Percentiles rank a stretch among this genome's conserved stretches.
Conservation (phyloP, 495 filamentous ascomycete species). For the Aspergillus campestris region DNA sequence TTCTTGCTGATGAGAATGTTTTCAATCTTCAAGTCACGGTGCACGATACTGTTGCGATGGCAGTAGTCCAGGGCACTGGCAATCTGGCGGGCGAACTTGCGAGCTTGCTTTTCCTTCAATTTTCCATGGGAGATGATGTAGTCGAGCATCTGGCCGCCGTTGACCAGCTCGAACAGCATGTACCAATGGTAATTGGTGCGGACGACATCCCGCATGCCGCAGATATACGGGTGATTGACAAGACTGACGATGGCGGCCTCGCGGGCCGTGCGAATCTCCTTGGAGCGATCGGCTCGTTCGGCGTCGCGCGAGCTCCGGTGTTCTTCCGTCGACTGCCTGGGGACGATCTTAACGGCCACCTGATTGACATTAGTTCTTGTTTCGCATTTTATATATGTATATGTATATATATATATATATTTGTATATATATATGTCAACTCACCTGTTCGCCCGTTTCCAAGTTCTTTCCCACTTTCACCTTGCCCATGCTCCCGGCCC, state of each 20-base stretch:
- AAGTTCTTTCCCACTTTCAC: slow-evolving; percentile 80
- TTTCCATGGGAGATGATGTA: slow-evolving; percentile 99
- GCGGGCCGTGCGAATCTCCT: slow-evolving; percentile 90
- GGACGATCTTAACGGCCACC: slow-evolving; percentile 97
- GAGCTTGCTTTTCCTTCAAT: slow-evolving; percentile 95
- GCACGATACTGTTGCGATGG: slow-evolving; percentile 97
- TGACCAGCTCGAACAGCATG: slow-evolving; percentile 99
- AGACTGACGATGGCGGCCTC: slow-evolving; percentile 97
- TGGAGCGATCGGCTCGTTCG: slow-evolving; percentile 86
- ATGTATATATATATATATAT: neutral
- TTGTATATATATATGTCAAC: slow-evolving; percentile 5
- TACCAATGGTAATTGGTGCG: slow-evolving; percentile 99
- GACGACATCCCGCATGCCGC: slow-evolving; percentile 90
- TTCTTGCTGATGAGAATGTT: slow-evolving; percentile 99
- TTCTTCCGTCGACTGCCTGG: slow-evolving; percentile 80
- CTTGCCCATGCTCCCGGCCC: slow-evolving; percentile 95
- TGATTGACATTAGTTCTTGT: slow-evolving; percentile 21
- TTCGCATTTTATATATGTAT: neutral
- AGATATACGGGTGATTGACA: slow-evolving; percentile 92
- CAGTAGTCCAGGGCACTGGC: slow-evolving; percentile 98
- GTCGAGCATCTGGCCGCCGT: slow-evolving; percentile 98
- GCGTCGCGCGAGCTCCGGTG: slow-evolving; percentile 71
- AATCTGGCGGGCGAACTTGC: slow-evolving; percentile 96
- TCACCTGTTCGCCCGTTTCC: slow-evolving; percentile 74
- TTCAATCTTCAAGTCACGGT: slow-evolving; percentile 96